Conservation (phyloP, 345 rosid species). For the Sisymbrium altissimum region DNA sequence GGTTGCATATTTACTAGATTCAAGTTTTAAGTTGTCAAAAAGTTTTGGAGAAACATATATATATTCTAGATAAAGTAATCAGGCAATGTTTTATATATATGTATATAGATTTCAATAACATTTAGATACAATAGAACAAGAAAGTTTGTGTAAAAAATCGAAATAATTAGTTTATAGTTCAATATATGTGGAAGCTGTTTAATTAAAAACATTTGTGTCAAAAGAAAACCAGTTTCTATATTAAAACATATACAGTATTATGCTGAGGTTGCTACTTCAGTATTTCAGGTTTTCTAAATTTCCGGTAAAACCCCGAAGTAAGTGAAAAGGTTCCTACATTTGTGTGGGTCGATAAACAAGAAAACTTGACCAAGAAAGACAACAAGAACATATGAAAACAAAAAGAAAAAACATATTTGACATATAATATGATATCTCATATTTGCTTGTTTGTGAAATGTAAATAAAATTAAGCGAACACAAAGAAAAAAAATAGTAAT, state of each 20-base stretch:
- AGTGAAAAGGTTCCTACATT: conserved; percentile 24
- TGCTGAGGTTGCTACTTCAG: neutral
- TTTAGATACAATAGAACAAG: neutral
- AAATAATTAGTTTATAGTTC: neutral
- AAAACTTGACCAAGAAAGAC: conserved; percentile 24
- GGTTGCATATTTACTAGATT: neutral
- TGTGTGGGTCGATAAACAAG: conserved; percentile 22
- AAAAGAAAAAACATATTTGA: conserved; percentile 8
- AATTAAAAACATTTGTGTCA: neutral
- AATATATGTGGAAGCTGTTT: neutral
- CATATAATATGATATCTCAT: conserved; percentile 8
- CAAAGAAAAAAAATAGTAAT: neutral
- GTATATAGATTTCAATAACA: neutral
- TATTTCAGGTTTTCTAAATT: neutral
- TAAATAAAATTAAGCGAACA: neutral
- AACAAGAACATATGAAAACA: conserved; percentile 18
- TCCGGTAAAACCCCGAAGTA: conserved; percentile 16
- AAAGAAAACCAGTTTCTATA: neutral
- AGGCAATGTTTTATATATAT: too few species aligned
- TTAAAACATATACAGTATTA: neutral
- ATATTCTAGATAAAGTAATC: neutral
- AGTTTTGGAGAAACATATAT: neutral
- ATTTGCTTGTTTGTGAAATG: conserved; percentile 22
- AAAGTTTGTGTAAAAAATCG: neutral
- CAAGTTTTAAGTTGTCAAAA: neutral